Evolutionary conservation across 305 asterid species (phyloP), one percentile per base, ranked within the genome.

Genomic region (Fraxinus xanthoxyloides): DNA sequence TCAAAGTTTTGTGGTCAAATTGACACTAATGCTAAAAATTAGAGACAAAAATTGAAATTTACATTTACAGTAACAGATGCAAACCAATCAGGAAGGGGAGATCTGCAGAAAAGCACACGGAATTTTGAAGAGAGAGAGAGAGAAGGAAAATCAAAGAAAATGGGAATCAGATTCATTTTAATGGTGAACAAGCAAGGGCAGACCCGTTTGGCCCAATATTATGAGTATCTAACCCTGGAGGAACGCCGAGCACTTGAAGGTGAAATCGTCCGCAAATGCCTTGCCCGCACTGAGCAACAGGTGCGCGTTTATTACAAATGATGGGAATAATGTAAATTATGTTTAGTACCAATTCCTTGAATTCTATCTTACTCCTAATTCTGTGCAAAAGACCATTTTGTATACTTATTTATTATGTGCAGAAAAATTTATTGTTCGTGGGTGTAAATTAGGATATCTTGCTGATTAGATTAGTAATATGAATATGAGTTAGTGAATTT

Each of bases 171-270:
- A 89, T 96, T 96, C 91, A 91, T 96, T 24, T 54, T 96, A 76
- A 94, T 96, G 99, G 99, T 96, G 90, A 96, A 94, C 93, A 96
- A 96, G 91, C 99, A 96, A 84, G 99, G 98, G 5, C 99, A 96
- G 87, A 96, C 99, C 51, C 96, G 99, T 77, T 87, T 96, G 28
- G 99, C 99, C 3, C 99, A 94, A 87, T 94, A 96, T 82, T 96
- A 96, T 78, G 99, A 96, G 81, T 94, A 96, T 89, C 94, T 96
- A 35, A 96, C 91, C 70, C 81, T 96, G 38, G 99, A 96, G 84
- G 95, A 96, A 86, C 92, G 99, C 35, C 99, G 98, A 32, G 94
- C 99, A 59, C 98, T 96, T 81, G 99, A 96, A 87, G 99, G 98
- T 51, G 99, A 96, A 92, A 96, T 96, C 77, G 98, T 94, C 40